Evolutionary conservation across 106 monocot genomes (phyloP), one percentile per base, ranked within the genome.

Genomic region (Alisma plantagoaquatica): DNA sequence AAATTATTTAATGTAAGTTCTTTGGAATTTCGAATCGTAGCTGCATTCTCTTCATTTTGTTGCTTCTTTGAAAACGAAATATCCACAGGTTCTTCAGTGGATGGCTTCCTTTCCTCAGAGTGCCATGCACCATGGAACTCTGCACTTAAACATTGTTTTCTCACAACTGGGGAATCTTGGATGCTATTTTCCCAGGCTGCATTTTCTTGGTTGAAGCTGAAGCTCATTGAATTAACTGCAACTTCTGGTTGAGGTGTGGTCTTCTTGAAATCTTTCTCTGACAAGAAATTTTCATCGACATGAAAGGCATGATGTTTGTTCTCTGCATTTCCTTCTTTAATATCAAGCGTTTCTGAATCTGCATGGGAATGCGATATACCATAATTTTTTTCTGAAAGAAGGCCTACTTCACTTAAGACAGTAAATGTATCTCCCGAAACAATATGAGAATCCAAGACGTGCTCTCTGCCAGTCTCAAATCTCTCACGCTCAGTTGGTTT

Each of bases 391-490:
- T 8, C 23, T 27, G 23, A 10, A 5, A 10, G 23, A 23, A 24
- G 12, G 3, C 27, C 21, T 4, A 2, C 49, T 14, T 49, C 49
- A 21, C 27, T 15, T 7, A 2, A 2, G 25, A 49, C 3, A 15
- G 3, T 20, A 15, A 15, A 20, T 4, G 3, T 15, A 3, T 15
- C 10, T 15, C 18, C 47, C 47, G 15, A 15, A 3, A 22, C 53
- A 20, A 53, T 31, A 20, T 27, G 31, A 4, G 53, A 53, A 17
- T 53, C 53, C 9, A 29, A 17, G 53, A 53, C 30, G 53, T 16
- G 27, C 53, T n/a, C n/a, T n/a, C n/a, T n/a, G n/a, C n/a, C n/a
- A n/a, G n/a, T n/a, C n/a, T n/a, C n/a, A n/a, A n/a, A n/a, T n/a
- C n/a, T n/a, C n/a, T n/a, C n/a, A n/a, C n/a, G n/a, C n/a, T n/a